These are phyloP conservation scores for Trypanosoma scelopori DNA, from an alignment of 208 protist species.

Conservation along the genomic window DNA sequence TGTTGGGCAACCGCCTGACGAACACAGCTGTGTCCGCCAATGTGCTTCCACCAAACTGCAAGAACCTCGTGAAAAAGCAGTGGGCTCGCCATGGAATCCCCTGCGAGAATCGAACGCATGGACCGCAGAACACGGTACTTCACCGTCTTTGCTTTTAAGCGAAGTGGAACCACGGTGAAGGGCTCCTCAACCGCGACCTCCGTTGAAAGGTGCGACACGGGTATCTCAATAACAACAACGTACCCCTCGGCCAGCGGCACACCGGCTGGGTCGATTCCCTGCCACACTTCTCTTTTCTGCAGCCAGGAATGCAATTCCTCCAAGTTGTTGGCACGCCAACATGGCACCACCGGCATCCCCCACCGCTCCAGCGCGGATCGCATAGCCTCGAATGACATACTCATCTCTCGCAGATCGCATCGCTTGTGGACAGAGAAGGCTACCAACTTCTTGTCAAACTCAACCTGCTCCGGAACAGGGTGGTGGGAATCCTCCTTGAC, in stretches of 20 bases:
- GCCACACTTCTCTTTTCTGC: constrained; percentile 34
- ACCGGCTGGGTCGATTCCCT: constrained; percentile 21
- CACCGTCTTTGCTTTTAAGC: constrained; percentile 83
- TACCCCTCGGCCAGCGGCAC: constrained; percentile 77
- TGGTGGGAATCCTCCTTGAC: constrained; percentile 47
- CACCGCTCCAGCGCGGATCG: constrained; percentile 31
- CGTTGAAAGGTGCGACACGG: constrained; percentile 2
- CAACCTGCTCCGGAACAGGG: constrained; percentile 59
- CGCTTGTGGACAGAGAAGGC: constrained; percentile 61
- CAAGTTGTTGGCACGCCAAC: constrained; percentile 10
- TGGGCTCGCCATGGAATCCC: constrained; percentile 47
- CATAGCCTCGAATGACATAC: constrained; percentile 35
- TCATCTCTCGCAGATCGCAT: constrained; percentile 46
- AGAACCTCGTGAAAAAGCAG: constrained; percentile 59
- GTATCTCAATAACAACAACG: constrained; percentile 62
- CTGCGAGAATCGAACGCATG: constrained; percentile 61
- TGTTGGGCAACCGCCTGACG: constrained; percentile 3
- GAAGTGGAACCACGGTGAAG: constrained; percentile 50
- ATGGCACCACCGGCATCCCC: constrained; percentile 48
- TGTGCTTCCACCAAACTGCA: constrained; percentile 38
- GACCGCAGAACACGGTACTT: constrained; percentile 76
- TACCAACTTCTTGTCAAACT: constrained; percentile 54
- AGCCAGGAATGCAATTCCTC: constrained; percentile 36
- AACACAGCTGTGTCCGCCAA: constrained; percentile 22
- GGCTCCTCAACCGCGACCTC: not conserved